A percentile compares a stretch with the other conserved stretches of the same genome.
Conservation (phyloP, 768 basidiomycete genomes). For the Boletus subparvulus region DNA sequence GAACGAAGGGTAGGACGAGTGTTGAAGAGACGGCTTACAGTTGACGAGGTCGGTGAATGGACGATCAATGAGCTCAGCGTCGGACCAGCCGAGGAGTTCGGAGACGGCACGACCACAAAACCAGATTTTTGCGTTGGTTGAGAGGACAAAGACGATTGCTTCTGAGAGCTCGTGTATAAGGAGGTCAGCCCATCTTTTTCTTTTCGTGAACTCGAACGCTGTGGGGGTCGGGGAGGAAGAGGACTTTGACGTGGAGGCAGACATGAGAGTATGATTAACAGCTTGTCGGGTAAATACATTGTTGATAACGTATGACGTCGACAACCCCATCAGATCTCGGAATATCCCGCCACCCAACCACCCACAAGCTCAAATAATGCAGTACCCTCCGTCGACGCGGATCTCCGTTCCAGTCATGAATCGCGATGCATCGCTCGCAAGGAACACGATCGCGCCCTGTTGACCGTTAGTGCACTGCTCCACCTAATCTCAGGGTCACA, state of each 20-base stretch:
- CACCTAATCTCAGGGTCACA: constrained; percentile 3
- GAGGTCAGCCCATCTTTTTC: constrained; percentile 85
- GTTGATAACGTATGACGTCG: constrained; percentile 28
- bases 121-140: constrained; percentile 58
- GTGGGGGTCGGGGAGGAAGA: constrained; percentile 8
- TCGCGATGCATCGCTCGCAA: constrained; percentile 84
- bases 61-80: constrained; percentile 67
- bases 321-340: constrained; percentile 12
- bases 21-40: constrained; percentile 39
- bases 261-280: constrained; percentile 15
- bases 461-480: neutral
- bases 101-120: constrained; percentile 68
- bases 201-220: constrained; percentile 79
- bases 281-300: neutral
- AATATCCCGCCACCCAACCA: constrained; percentile 1
- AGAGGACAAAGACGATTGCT: constrained; percentile 66
- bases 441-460: constrained; percentile 85
- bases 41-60: constrained; percentile 66
- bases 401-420: constrained; percentile 89
- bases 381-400: constrained; percentile 90
- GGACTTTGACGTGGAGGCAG: constrained; percentile 10
- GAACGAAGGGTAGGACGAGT: neutral
- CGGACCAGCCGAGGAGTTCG: constrained; percentile 77
- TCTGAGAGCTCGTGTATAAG: constrained; percentile 76
- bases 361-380: constrained; percentile 45